These are phyloP conservation scores for Fallopia convolvulus DNA, from an alignment of 148 eudicot genomes.

Conservation along the genomic window DNA sequence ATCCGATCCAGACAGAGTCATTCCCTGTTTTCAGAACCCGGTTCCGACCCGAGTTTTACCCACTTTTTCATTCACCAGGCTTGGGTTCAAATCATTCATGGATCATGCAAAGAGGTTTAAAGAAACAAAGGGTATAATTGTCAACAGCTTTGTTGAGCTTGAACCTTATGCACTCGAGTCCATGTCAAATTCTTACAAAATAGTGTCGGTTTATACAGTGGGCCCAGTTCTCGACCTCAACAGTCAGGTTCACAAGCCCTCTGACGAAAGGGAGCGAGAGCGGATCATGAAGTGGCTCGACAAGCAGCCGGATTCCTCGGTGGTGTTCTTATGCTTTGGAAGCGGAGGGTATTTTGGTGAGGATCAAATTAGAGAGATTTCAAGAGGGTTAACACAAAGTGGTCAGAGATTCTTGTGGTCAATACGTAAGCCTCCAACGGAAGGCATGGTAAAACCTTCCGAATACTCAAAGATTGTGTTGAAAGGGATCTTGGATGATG, in stretches of 20 bases:
- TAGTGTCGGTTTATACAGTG: slow-evolving; percentile 9
- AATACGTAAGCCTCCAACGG: slow-evolving; percentile 11
- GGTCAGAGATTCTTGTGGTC: slow-evolving; percentile 23
- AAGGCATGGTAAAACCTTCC: neutral
- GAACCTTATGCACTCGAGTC: slow-evolving; percentile 9
- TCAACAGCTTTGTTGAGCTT: slow-evolving; percentile 12
- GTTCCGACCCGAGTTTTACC: neutral
- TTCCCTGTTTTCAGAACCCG: slow-evolving; percentile 12
- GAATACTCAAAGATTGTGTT: neutral
- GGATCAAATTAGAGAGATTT: slow-evolving; percentile 16
- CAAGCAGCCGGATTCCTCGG: slow-evolving; percentile 15
- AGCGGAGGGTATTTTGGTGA: slow-evolving; percentile 5
- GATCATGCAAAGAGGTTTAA: neutral
- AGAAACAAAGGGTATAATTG: slow-evolving; percentile 9
- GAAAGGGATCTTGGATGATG: neutral
- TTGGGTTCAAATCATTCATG: neutral
- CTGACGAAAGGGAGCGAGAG: neutral
- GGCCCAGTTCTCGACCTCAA: slow-evolving; percentile 17
- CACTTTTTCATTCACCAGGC: neutral
- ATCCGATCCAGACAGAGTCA: neutral
- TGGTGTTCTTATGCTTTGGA: slow-evolving; percentile 19
- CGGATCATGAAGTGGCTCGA: slow-evolving; percentile 13
- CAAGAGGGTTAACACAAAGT: slow-evolving; percentile 9
- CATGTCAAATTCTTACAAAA: neutral
- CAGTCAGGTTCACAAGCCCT: neutral